Conservation (phyloP, 2,329 filamentous ascomycete species). For the Pleomassaria siparia region DNA sequence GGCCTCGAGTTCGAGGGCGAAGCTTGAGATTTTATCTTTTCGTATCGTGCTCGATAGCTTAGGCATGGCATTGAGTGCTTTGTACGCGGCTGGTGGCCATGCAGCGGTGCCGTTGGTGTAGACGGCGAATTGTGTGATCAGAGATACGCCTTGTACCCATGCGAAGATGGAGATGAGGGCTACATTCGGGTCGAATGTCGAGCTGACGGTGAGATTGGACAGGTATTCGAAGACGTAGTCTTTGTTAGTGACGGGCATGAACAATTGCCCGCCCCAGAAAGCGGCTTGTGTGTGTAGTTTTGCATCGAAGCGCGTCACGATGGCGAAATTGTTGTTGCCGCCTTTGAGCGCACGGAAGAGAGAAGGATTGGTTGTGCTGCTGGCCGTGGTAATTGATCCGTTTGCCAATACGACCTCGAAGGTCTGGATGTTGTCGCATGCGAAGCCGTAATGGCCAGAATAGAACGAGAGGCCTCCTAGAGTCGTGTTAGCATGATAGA, state of each 20-base stretch:
- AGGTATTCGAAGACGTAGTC: slow-evolving; percentile 20
- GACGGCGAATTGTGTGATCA: slow-evolving; percentile 13
- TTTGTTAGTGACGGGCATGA: slow-evolving; percentile 23
- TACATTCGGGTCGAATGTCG: slow-evolving; percentile 20
- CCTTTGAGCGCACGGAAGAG: slow-evolving; percentile 40
- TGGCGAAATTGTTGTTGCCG: slow-evolving; percentile 41
- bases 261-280: slow-evolving; percentile 43
- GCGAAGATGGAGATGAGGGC: slow-evolving; percentile 22
- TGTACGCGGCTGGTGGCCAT: slow-evolving; percentile 19
- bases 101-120: slow-evolving; percentile 20
- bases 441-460: slow-evolving; percentile 31
- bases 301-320: slow-evolving; percentile 35
- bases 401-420: slow-evolving; percentile 43
- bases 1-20: slow-evolving; percentile 17
- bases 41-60: slow-evolving; percentile 16
- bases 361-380: slow-evolving; percentile 21
- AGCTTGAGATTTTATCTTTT: slow-evolving; percentile 16
- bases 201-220: slow-evolving; percentile 18
- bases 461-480: slow-evolving; percentile 41
- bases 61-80: slow-evolving; percentile 14
- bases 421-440: slow-evolving; percentile 34
- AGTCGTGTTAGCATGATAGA: neutral
- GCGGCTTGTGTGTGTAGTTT: slow-evolving; percentile 15
- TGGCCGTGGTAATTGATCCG: slow-evolving; percentile 35
- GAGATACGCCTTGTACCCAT: slow-evolving; percentile 15